Evolutionary conservation across 2,329 filamentous ascomycete genomes (phyloP).

Genomic region (Aspergillus brunneoviolaceus): DNA sequence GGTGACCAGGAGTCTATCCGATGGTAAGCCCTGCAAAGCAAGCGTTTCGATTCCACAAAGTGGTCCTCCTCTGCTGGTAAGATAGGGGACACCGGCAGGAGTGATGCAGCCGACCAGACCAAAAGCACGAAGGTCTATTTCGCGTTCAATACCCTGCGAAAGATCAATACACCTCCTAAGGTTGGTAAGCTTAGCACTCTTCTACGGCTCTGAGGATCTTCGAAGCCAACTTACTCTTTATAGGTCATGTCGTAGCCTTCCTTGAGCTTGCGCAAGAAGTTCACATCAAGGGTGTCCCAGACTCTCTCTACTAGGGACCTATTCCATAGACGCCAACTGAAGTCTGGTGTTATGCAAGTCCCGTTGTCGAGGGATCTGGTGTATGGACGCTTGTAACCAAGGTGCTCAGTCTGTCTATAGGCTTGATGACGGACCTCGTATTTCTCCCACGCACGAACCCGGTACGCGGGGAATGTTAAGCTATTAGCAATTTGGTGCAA

Average conservation of each 20-base stretch:
- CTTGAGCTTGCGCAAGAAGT: slow-evolving; percentile 52
- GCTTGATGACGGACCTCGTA: slow-evolving; percentile 62
- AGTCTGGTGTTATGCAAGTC: slow-evolving; percentile 54
- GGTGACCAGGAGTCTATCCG: slow-evolving; percentile 62
- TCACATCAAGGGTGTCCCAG: slow-evolving; percentile 66
- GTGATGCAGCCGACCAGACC: slow-evolving; percentile 69
- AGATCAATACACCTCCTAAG: slow-evolving; percentile 57
- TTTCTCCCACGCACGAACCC: slow-evolving; percentile 31
- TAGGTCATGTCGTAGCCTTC: slow-evolving; percentile 57
- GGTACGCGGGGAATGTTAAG: slow-evolving; percentile 37
- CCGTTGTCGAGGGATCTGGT: slow-evolving; percentile 61
- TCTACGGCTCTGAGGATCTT: neutral
- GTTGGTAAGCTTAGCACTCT: neutral
- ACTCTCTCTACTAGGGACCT: slow-evolving; percentile 58
- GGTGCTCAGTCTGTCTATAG: slow-evolving; percentile 49
- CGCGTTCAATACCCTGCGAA: slow-evolving; percentile 71
- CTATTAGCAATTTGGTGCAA: slow-evolving; percentile 53
- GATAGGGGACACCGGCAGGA: slow-evolving; percentile 61
- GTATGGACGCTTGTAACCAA: slow-evolving; percentile 58
- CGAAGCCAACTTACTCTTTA: slow-evolving; percentile 48
- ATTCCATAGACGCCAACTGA: slow-evolving; percentile 54
- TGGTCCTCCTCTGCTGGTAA: slow-evolving; percentile 60
- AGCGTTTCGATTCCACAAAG: slow-evolving; percentile 65
- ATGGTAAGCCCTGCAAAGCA: slow-evolving; percentile 66
- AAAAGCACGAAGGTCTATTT: slow-evolving; percentile 46